Evolutionary conservation across 495 filamentous ascomycete genomes (phyloP), one percentile per base, ranked within the genome.

Genomic region (Penicillium arizonense): DNA sequence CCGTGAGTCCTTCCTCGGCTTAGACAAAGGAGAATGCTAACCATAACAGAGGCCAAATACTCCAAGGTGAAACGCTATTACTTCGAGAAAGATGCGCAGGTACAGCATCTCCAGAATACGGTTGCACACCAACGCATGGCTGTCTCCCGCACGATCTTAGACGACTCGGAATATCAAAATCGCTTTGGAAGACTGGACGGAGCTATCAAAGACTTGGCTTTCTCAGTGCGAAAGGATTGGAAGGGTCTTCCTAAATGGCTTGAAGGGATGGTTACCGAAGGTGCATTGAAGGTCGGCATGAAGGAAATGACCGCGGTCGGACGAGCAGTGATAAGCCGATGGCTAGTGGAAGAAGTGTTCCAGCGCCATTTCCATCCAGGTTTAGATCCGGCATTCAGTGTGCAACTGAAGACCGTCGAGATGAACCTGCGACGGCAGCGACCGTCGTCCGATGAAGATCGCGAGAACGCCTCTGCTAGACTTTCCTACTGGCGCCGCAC

Each of bases 301-400:
- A 90, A 96, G 66, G 94, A 98, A 63, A 98, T 98, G 94, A 97
- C 90, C 5, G 90, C 89, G 5, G 86, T 96, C 20, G 94, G 94
- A n/a, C 83, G 93, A 24, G 91, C 95, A 5, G 82, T 89, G 41
- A 92, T 98, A 53, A 87, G 89, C 26, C 81, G 85, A 49, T 98
- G 94, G 90, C 75, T 98, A 13, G 85, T 91, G 18, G 89, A 97
- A 13, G 91, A 97, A 63, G 80, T 97, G 21, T 90, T 97, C 66
- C 86, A 95, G 62, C 82, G 84, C 39, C 88, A 87, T 70, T 98
- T 98, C 73, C 95, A 98, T 59, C 94, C 94, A 0, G 84, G 83
- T 3, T 73, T 98, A 11, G 90, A 97, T 16, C 73, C 80, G 3
- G 77, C 73, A 30, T 78, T 97, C 12, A 95, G 89, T 56, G 69